Percentiles rank a stretch among this genome's conserved stretches.
Evolutionary conservation across 2,329 filamentous ascomycete genomes (phyloP).

Genomic region (Trichoderma koningii): DNA sequence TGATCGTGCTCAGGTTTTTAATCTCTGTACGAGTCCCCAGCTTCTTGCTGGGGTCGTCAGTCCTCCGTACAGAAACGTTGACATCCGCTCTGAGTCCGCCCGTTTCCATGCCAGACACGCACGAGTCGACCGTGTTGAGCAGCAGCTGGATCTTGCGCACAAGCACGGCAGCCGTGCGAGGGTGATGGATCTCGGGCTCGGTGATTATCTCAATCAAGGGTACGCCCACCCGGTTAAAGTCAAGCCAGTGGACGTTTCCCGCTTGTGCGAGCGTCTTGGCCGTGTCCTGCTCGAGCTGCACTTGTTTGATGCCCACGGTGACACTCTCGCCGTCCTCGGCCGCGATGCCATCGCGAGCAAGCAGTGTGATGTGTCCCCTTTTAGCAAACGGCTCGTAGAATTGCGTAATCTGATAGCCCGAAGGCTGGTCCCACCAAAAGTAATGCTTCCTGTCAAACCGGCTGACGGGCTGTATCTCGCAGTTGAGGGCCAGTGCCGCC

Average conservation of each 20-base stretch:
- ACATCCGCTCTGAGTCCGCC: constrained; percentile 91
- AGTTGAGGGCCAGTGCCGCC: constrained; percentile 81
- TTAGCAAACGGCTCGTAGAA: constrained; percentile 77
- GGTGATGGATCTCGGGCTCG: constrained; percentile 81
- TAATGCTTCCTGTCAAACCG: constrained; percentile 97
- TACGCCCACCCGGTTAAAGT: constrained; percentile 90
- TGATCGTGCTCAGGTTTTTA: constrained; percentile 94
- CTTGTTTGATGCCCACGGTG: constrained; percentile 80
- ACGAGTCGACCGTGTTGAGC: constrained; percentile 78
- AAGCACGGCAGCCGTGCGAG: constrained; percentile 81
- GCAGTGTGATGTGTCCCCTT: constrained; percentile 71
- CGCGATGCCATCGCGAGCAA: constrained; percentile 76
- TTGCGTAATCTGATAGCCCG: constrained; percentile 97
- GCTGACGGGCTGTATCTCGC: constrained; percentile 73
- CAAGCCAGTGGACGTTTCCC: constrained; percentile 73
- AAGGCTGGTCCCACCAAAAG: constrained; percentile 97
- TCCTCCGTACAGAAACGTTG: constrained; percentile 81
- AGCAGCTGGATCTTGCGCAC: constrained; percentile 86
- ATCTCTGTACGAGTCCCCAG: constrained; percentile 93
- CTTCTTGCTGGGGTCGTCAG: constrained; percentile 44
- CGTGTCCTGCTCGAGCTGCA: constrained; percentile 97
- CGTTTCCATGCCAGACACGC: constrained; percentile 88
- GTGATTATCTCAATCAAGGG: constrained; percentile 96
- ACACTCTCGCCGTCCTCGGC: constrained; percentile 70
- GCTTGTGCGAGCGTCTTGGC: constrained; percentile 87